Percentiles rank a stretch among this genome's conserved stretches.
phyloP scores from a whole-genome alignment of 306 rosid genomes.

The Crotalaria pallida region DNA sequence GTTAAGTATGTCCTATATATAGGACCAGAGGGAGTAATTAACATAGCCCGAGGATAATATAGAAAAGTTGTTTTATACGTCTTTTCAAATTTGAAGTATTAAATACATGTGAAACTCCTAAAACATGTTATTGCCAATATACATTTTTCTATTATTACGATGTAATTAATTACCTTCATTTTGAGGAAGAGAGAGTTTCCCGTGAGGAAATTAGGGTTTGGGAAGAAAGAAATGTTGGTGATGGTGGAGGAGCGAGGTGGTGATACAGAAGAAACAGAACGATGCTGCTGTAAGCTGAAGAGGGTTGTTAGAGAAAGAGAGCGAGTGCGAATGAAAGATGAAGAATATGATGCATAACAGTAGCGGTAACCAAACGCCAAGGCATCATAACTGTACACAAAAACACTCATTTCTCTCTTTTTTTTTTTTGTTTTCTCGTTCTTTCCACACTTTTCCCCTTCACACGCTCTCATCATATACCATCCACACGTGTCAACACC shows the following conservation, averaged over 20 bases:
- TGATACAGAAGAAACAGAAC: not conserved
- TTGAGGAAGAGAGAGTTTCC: constrained; percentile 43
- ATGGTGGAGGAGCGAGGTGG: not conserved
- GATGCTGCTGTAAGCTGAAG: not conserved
- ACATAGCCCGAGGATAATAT: no score
- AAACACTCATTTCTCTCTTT: constrained; percentile 16
- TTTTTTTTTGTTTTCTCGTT: no score
- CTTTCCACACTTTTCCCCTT: not conserved
- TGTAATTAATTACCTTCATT: constrained; percentile 68
- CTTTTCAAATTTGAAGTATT: no score
- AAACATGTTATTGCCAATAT: no score
- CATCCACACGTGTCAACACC: constrained; percentile 31
- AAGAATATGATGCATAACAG: not conserved
- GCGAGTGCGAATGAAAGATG: not conserved
- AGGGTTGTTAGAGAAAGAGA: not conserved
- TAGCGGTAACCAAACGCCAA: constrained; percentile 41
- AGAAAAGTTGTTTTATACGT: no score
- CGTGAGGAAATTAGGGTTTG: constrained; percentile 56
- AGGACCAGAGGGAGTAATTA: no score
- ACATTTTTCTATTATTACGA: no score
- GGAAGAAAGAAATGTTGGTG: constrained; percentile 24
- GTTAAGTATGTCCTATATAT: no score
- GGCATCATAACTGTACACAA: not conserved
- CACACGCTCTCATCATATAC: constrained; percentile 22
- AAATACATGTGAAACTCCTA: no score